Percentiles rank a stretch among this genome's conserved stretches.
Evolutionary conservation across 73 alveolate genomes (phyloP).

Genomic region (Paramecium sexaurelia): DNA sequence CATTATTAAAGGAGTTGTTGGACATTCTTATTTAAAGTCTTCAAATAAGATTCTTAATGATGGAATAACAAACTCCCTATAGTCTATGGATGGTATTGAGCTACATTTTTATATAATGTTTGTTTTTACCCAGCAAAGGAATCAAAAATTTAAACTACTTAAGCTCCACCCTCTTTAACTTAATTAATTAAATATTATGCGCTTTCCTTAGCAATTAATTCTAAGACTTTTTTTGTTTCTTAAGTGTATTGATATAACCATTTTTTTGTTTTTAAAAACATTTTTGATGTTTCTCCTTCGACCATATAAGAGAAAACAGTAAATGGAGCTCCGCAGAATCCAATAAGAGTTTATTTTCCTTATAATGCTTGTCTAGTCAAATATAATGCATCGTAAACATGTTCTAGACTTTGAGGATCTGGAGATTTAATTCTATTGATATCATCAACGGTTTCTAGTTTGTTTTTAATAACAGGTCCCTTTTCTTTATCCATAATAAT

Average conservation of each 20-base stretch:
- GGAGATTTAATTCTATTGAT: slow-evolving; percentile 59
- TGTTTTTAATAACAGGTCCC: slow-evolving; percentile 76
- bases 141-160: slow-evolving; percentile 77
- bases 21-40: slow-evolving; percentile 59
- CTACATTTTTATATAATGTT: slow-evolving; percentile 53
- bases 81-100: slow-evolving; percentile 57
- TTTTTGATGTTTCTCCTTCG: slow-evolving; percentile 77
- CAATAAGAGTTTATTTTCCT: slow-evolving; percentile 71
- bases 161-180: slow-evolving; percentile 75
- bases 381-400: slow-evolving; percentile 75
- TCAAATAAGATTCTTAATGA: slow-evolving; percentile 64
- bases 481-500: slow-evolving; percentile 67
- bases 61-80: slow-evolving; percentile 55
- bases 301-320: slow-evolving; percentile 78
- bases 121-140: slow-evolving; percentile 73
- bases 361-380: slow-evolving; percentile 73
- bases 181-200: slow-evolving; percentile 70
- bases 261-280: slow-evolving; percentile 72
- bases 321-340: slow-evolving; percentile 85
- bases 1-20: slow-evolving; percentile 74
- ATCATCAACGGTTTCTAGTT: slow-evolving; percentile 73
- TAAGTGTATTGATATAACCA: slow-evolving; percentile 74
- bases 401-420: slow-evolving; percentile 68
- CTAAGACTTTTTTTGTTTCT: slow-evolving; percentile 63
- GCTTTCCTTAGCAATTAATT: slow-evolving; percentile 65